Evolutionary conservation across 108 stramenopile species (phyloP).

Genomic region (Nitzschia sp.): DNA sequence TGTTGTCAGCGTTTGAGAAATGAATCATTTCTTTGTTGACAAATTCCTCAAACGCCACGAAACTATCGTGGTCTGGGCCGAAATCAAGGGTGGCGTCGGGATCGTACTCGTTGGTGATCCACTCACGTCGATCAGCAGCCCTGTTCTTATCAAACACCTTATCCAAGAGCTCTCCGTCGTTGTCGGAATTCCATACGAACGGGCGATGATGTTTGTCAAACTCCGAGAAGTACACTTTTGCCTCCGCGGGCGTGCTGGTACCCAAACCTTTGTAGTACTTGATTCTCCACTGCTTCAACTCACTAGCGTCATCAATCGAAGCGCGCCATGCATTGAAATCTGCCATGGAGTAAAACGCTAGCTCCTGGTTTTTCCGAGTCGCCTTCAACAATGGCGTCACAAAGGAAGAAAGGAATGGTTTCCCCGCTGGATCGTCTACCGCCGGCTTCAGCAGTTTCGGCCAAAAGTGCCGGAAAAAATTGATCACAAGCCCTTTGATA

Average conservation of each 20-base stretch:
- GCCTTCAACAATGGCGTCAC: constrained; percentile 91
- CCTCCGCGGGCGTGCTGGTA: constrained; percentile 88
- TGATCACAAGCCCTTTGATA: constrained; percentile 94
- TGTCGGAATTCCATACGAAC: constrained; percentile 78
- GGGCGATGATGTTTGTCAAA: constrained; percentile 70
- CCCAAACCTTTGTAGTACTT: constrained; percentile 98
- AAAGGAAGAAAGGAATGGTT: constrained; percentile 84
- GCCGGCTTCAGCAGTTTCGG: constrained; percentile 76
- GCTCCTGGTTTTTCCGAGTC: constrained; percentile 43
- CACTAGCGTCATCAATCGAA: constrained; percentile 36
- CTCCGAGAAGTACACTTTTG: constrained; percentile 84
- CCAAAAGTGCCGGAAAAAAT: constrained; percentile 93
- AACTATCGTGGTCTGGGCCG: constrained; percentile 32
- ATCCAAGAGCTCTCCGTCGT: constrained; percentile 79
- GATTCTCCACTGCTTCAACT: constrained; percentile 65
- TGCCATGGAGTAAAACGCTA: constrained; percentile 83
- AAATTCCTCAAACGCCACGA: constrained; percentile 80
- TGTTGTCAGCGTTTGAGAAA: constrained; percentile 89
- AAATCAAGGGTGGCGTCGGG: constrained; percentile 38
- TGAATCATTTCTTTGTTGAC: constrained; percentile 92
- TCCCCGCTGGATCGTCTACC: constrained; percentile 38
- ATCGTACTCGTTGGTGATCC: constrained; percentile 78
- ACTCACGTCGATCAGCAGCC: constrained; percentile 81
- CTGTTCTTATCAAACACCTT: constrained; percentile 86
- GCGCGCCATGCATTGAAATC: constrained; percentile 86